These are phyloP conservation scores for Psidium friedrichsthalianum DNA, from an alignment of 345 rosid genomes.

Conservation along the genomic window DNA sequence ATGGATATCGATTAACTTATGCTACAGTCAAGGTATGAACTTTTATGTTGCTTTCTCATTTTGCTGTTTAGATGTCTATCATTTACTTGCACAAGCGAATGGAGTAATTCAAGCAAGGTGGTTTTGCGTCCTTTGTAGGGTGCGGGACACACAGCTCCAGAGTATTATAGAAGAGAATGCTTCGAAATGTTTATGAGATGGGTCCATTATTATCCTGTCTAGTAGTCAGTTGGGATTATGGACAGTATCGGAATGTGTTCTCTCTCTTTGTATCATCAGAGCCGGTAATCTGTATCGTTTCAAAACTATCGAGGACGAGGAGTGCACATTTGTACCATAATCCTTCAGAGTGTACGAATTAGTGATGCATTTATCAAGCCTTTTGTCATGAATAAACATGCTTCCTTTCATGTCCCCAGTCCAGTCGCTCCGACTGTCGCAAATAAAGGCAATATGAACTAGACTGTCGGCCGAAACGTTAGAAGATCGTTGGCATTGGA, in stretches of 20 bases:
- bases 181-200: constrained; percentile 24
- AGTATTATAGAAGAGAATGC: constrained; percentile 20
- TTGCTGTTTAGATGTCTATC: not conserved
- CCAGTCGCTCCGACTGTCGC: not conserved
- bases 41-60: not conserved
- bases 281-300: not conserved
- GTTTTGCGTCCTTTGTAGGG: constrained; percentile 9
- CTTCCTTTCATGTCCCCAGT: not conserved
- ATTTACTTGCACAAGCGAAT: not conserved
- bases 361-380: not conserved
- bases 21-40: constrained; percentile 24
- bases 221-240: not conserved
- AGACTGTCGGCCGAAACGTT: not conserved
- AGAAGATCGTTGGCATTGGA: not conserved
- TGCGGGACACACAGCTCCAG: constrained; percentile 28
- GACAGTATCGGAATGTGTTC: not conserved
- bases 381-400: not conserved
- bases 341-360: not conserved
- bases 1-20: constrained; percentile 21
- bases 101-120: not conserved
- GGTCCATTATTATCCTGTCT: constrained; percentile 22
- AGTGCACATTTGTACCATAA: not conserved
- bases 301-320: not conserved
- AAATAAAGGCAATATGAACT: not conserved
- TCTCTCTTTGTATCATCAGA: not conserved